These are phyloP conservation scores for Leptographium galeiforme DNA, from an alignment of 2,329 filamentous ascomycete species.

Conservation along the genomic window DNA sequence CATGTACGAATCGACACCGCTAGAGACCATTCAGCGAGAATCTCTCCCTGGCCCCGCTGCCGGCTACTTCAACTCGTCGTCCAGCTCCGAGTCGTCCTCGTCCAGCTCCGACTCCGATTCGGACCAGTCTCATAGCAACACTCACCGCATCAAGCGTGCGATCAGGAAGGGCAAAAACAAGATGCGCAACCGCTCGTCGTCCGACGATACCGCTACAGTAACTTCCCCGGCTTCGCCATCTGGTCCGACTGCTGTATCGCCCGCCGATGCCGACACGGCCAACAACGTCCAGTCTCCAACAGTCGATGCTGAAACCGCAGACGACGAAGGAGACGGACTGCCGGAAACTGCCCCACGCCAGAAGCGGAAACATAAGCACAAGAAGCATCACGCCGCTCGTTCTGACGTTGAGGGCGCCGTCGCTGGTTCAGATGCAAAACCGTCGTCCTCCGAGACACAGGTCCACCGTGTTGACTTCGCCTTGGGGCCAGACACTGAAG, in stretches of 20 bases:
- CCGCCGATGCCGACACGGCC: not conserved
- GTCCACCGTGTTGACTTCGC: slow-evolving; percentile 31
- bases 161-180: slow-evolving; percentile 43
- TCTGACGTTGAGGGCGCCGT: not conserved
- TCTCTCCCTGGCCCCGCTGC: slow-evolving; percentile 55
- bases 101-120: slow-evolving; percentile 42
- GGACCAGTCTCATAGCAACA: slow-evolving; percentile 29
- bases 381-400: slow-evolving; percentile 7
- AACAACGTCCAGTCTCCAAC: not conserved
- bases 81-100: slow-evolving; percentile 31
- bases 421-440: not conserved
- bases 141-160: slow-evolving; percentile 51
- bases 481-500: slow-evolving; percentile 18
- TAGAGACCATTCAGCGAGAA: slow-evolving; percentile 48
- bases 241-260: not conserved
- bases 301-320: slow-evolving; percentile 3
- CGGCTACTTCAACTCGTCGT: slow-evolving; percentile 46
- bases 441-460: slow-evolving; percentile 5
- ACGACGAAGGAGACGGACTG: slow-evolving; percentile 11
- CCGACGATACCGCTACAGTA: slow-evolving; percentile 25
- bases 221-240: not conserved
- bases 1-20: slow-evolving; percentile 59
- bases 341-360: slow-evolving; percentile 7
- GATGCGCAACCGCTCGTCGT: slow-evolving; percentile 39
- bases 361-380: slow-evolving; percentile 24